Conservation (phyloP, 2,329 filamentous ascomycete species). For the Scedosporium minutisporum region DNA sequence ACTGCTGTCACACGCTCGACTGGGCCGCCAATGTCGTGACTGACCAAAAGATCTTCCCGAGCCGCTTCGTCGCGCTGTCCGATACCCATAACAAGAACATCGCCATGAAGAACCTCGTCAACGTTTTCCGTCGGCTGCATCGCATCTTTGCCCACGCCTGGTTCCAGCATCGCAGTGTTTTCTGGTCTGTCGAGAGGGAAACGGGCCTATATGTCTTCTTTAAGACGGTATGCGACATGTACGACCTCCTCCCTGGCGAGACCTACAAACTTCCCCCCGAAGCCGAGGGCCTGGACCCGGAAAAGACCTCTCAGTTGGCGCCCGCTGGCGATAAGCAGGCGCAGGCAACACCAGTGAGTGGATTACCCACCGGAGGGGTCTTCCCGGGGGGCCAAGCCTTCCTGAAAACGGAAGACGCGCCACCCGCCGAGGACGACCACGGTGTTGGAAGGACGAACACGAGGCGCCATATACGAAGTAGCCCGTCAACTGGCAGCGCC, state of each 20-base stretch:
- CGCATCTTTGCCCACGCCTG: conserved; percentile 97
- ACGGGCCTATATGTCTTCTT: conserved; percentile 95
- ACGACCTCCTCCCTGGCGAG: conserved; percentile 80
- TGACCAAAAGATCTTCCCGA: conserved; percentile 90
- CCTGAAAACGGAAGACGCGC: neutral
- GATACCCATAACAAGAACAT: conserved; percentile 50
- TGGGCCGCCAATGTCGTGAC: conserved; percentile 95
- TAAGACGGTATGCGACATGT: conserved; percentile 91
- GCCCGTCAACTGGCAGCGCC: conserved; percentile 66
- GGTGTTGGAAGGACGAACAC: conserved; percentile 52
- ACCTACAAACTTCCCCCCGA: conserved; percentile 94
- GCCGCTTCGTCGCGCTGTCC: conserved; percentile 54
- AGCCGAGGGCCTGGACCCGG: conserved; percentile 67
- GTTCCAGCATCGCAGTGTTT: conserved; percentile 93
- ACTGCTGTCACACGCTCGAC: conserved; percentile 96
- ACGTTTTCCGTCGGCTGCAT: conserved; percentile 89
- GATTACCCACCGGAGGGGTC: conserved; percentile 16
- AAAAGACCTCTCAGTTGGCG: neutral
- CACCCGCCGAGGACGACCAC: conserved; percentile 3
- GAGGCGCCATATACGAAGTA: conserved; percentile 70
- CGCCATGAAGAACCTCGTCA: conserved; percentile 77
- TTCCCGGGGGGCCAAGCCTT: conserved; percentile 7
- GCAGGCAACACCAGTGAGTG: neutral
- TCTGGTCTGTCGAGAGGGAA: conserved; percentile 85
- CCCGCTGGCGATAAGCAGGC: conserved; percentile 19